phyloP scores from a whole-genome alignment of 768 basidiomycete species.

The Coprinopsis sp. region DNA sequence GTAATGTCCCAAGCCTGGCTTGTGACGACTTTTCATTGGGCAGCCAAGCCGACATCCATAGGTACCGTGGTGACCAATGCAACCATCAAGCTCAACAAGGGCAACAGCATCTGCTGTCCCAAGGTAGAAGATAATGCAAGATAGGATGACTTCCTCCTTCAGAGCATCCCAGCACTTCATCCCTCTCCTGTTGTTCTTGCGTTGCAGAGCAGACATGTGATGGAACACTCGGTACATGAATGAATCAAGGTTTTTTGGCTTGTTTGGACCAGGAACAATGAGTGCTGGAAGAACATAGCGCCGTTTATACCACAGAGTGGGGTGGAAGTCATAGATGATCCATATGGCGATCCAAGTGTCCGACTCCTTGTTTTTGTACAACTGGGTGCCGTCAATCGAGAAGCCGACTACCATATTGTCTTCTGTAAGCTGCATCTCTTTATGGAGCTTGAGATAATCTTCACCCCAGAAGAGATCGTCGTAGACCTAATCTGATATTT shows the following conservation, averaged over 20 bases:
- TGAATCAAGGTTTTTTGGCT: constrained; percentile 32
- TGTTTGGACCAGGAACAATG: constrained; percentile 34
- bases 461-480: constrained; percentile 19
- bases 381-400: constrained; percentile 36
- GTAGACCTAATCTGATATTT: too few species aligned
- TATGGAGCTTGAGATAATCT: constrained; percentile 22
- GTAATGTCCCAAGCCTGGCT: constrained; percentile 16
- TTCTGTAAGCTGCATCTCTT: constrained; percentile 14
- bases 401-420: constrained; percentile 27
- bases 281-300: constrained; percentile 26
- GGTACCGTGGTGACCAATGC: constrained; percentile 14
- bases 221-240: constrained; percentile 28
- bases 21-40: constrained; percentile 2
- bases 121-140: constrained; percentile 19
- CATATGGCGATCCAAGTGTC: constrained; percentile 38
- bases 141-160: constrained; percentile 11
- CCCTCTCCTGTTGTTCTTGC: constrained; percentile 22
- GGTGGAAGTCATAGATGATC: constrained; percentile 26
- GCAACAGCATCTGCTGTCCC: constrained; percentile 26
- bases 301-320: constrained; percentile 26
- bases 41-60: constrained; percentile 12
- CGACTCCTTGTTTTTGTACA: constrained; percentile 36
- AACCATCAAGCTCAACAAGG: constrained; percentile 11
- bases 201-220: constrained; percentile 31
- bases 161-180: constrained; percentile 24